Evolutionary conservation across 2,329 filamentous ascomycete species (phyloP), one percentile per base, ranked within the genome.

Genomic region (Alternaria sp.): DNA sequence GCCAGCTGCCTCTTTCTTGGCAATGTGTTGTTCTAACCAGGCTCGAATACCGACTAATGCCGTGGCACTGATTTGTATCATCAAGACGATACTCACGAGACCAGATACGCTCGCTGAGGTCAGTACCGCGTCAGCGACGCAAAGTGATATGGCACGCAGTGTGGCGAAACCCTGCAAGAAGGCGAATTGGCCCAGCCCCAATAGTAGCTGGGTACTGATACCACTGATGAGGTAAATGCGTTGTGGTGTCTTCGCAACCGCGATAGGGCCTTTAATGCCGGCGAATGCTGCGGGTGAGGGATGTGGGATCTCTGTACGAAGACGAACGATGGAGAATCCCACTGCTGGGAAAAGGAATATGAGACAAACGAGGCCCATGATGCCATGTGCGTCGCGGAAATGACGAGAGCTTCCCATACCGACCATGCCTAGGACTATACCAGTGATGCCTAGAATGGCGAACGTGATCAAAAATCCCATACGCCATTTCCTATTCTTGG

Each of bases 1-100:
- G 21, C 61, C 59, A 1, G 53, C 57, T 4, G 57, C 53, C 25
- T 66, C 60, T 4, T 60, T 61, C 26, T 70, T 68, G 6, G 73
- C 72, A 12, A 77, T 73, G 45, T 71, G 67, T 21, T 69, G 67
- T 58, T 77, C 75, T n/a, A 77, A 57, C 65, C 71, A 76, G 5
- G 60, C 55, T 20, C 75, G 61, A 15, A 76, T 54, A 5, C 64
- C 68, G 1, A 75, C 37, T n/a, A 76, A 37, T 12, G 62, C 68
- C 8, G 64, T 67, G 2, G 73, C 66, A 26, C 65, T 67, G 43
- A 76, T 61, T 28, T 75, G 73, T 3, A 71, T 9, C 64, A 75
- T 70, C 33, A 74, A 45, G 0, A 75, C 30, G 2, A 70, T 14
- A 12, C 59, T 68, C 14, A 71, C 47, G 1, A 73, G 33, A 3